These are phyloP conservation scores for Exophiala mesophila DNA, from an alignment of 2,329 filamentous ascomycete species.

Conservation along the genomic window DNA sequence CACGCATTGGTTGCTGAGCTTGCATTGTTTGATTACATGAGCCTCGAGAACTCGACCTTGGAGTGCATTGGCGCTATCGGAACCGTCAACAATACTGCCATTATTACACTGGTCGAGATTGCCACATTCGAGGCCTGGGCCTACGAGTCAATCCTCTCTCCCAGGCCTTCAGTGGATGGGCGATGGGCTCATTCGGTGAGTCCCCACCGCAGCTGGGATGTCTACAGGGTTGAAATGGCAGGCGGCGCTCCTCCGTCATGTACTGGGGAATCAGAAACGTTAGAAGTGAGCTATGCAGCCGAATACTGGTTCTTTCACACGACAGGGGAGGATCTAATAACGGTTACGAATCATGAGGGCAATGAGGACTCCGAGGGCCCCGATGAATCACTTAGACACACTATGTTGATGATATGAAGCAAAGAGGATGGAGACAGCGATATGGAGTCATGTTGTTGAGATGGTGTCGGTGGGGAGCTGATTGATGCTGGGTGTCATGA, in stretches of 20 bases:
- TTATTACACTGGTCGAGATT: slow-evolving; percentile 27
- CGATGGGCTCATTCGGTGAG: slow-evolving; percentile 10
- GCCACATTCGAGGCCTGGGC: slow-evolving; percentile 17
- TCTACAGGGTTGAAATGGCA: slow-evolving; percentile 39
- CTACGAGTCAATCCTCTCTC: slow-evolving; percentile 18
- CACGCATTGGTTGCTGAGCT: slow-evolving; percentile 28
- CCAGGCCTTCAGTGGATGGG: slow-evolving; percentile 10
- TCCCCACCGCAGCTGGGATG: slow-evolving; percentile 30
- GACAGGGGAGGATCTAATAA: slow-evolving; percentile 17
- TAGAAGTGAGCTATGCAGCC: slow-evolving; percentile 38
- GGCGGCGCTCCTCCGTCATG: slow-evolving; percentile 36
- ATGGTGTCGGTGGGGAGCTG: too few relatives aligned
- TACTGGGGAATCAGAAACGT: slow-evolving; percentile 25
- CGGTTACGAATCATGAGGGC: slow-evolving; percentile 4
- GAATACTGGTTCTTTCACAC: slow-evolving; percentile 39
- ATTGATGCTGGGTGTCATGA: too few relatives aligned
- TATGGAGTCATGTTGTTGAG: slow-evolving; percentile 1
- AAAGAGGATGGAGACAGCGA: background rate
- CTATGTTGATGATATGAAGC: slow-evolving; percentile 11
- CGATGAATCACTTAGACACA: background rate
- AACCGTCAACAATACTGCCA: slow-evolving; percentile 18
- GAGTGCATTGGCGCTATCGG: slow-evolving; percentile 24
- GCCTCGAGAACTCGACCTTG: slow-evolving; percentile 20
- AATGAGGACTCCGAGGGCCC: background rate
- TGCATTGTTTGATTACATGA: slow-evolving; percentile 27